These are phyloP conservation scores for Thraustochytrium sp. DNA, from an alignment of 352 stramenopile species.

Conservation along the genomic window DNA sequence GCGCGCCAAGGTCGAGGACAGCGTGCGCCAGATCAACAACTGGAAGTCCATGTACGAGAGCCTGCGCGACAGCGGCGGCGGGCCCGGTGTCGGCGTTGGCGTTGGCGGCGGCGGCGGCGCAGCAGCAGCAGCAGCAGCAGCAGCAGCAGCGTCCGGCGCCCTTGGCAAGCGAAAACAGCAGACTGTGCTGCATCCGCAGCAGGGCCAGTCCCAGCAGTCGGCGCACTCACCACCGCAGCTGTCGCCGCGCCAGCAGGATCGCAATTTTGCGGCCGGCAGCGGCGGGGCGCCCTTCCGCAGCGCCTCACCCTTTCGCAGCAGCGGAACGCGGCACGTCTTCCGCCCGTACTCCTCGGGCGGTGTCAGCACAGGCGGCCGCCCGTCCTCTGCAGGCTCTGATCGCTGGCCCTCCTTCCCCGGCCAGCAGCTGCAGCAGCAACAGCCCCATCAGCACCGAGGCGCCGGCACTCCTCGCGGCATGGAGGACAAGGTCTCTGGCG, in stretches of 20 bases:
- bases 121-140: background rate
- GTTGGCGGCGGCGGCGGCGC: background rate
- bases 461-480: background rate
- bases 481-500: too few species aligned
- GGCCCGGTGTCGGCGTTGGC: background rate
- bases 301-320: too few species aligned
- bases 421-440: background rate
- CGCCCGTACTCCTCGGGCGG: background rate
- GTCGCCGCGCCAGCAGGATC: background rate
- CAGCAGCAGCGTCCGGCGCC: background rate
- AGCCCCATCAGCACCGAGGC: background rate
- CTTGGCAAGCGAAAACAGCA: too few species aligned
- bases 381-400: background rate
- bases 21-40: conserved; percentile 13
- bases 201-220: background rate
- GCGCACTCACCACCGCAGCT: background rate
- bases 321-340: too few species aligned
- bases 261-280: background rate
- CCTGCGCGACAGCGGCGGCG: background rate
- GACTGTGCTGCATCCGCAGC: too few species aligned
- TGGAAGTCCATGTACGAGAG: conserved; percentile 32
- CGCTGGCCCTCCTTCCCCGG: background rate
- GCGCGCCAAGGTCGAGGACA: background rate
- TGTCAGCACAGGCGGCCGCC: background rate
- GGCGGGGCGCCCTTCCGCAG: background rate